Percentiles rank a stretch among this genome's conserved stretches.
These are phyloP conservation scores for Hypoxylon sp. DNA, from an alignment of 2,329 filamentous ascomycete genomes.

Conservation along the genomic window DNA sequence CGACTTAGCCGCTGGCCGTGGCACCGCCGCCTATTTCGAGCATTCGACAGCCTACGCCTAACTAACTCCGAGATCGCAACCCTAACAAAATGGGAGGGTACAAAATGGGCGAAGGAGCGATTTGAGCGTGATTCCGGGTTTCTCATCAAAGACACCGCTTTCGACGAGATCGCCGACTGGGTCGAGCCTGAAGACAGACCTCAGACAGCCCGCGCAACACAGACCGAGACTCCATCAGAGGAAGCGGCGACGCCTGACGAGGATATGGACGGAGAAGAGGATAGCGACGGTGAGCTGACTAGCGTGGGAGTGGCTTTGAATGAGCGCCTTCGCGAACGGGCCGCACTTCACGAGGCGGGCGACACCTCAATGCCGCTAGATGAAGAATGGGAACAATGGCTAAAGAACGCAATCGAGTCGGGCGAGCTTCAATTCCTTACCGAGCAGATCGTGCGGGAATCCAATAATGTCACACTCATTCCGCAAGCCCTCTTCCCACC, in stretches of 20 bases:
- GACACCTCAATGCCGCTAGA: conserved; percentile 68
- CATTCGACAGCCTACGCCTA: conserved; percentile 74
- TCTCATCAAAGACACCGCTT: conserved; percentile 74
- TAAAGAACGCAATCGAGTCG: conserved; percentile 74
- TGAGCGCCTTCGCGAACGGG: conserved; percentile 70
- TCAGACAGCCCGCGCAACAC: conserved; percentile 32
- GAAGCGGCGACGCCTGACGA: conserved; percentile 54
- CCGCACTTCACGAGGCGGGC: conserved; percentile 69
- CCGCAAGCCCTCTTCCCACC: conserved; percentile 56
- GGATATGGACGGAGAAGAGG: conserved; percentile 59
- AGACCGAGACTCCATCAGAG: conserved; percentile 48
- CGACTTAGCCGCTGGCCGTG: conserved; percentile 80
- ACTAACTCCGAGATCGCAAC: conserved; percentile 74
- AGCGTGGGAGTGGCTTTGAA: conserved; percentile 71
- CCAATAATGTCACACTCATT: conserved; percentile 47
- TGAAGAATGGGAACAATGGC: conserved; percentile 78
- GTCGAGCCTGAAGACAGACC: conserved; percentile 56
- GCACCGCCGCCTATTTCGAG: conserved; percentile 78
- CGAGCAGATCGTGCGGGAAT: conserved; percentile 52
- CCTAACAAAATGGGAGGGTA: conserved; percentile 84
- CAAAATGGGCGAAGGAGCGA: conserved; percentile 81
- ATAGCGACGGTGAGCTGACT: conserved; percentile 60
- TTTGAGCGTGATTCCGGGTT: conserved; percentile 80
- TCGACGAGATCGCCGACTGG: conserved; percentile 72
- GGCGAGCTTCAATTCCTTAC: conserved; percentile 62